Conservation (phyloP, 2,329 filamentous ascomycete species). For the Colletotrichum higginsianum region DNA sequence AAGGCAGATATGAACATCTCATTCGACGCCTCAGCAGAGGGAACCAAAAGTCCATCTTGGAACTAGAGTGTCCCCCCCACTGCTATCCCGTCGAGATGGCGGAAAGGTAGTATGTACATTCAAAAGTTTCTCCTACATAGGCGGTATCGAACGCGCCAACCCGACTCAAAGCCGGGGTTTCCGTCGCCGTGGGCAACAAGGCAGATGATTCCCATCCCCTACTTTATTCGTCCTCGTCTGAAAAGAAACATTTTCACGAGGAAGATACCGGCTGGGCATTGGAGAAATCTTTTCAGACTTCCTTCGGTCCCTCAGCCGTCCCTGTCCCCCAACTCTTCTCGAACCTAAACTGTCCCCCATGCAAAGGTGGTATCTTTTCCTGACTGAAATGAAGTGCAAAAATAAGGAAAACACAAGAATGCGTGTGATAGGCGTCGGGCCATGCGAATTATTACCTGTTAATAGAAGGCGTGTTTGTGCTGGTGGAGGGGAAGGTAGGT, state of each 20-base stretch:
- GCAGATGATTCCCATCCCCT: neutral
- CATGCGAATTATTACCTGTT: slow-evolving; percentile 35
- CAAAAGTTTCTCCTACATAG: slow-evolving; percentile 20
- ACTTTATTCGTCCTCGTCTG: neutral
- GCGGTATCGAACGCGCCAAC: slow-evolving; percentile 22
- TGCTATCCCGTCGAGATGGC: neutral
- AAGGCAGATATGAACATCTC: slow-evolving; percentile 36
- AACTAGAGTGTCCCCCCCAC: neutral
- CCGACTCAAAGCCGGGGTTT: neutral
- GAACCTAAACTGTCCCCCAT: slow-evolving; percentile 30
- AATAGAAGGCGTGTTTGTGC: neutral
- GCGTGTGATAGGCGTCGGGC: slow-evolving; percentile 26
- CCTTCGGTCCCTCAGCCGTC: neutral
- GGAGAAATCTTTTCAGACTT: slow-evolving; percentile 1
- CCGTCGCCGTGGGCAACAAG: neutral
- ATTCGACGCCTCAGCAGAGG: slow-evolving; percentile 8
- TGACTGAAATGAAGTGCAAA: slow-evolving; percentile 41
- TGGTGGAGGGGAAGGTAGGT: neutral
- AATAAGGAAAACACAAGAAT: slow-evolving; percentile 11
- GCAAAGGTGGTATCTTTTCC: slow-evolving; percentile 44
- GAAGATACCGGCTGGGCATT: neutral
- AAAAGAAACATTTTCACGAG: neutral
- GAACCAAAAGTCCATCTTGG: slow-evolving; percentile 1
- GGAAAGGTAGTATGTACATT: slow-evolving; percentile 30
- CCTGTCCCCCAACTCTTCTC: slow-evolving; percentile 17